Conservation (phyloP, 179 eudicot genomes). For the Corrigiola litoralis region DNA sequence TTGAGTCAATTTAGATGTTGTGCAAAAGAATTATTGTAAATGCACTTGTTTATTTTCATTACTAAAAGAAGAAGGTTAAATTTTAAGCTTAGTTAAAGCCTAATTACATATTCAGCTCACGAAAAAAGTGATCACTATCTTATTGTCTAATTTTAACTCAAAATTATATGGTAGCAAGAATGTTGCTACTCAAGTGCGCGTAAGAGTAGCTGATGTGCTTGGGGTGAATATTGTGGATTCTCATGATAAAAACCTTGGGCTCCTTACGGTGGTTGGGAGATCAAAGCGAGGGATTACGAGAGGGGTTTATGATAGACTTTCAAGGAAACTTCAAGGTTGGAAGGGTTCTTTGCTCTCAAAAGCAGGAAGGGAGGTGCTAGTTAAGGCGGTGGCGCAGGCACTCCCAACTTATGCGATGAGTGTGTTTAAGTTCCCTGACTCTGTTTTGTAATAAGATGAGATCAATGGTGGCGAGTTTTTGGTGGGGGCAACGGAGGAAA, state of each 20-base stretch:
- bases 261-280: not conserved
- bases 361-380: not conserved
- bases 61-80: too few species aligned
- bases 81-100: too few species aligned
- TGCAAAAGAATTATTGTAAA: too few species aligned
- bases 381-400: not conserved
- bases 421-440: not conserved
- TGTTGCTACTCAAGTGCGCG: too few species aligned
- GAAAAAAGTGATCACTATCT: too few species aligned
- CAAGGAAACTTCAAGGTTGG: not conserved
- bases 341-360: not conserved
- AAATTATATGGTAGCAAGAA: too few species aligned
- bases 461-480: not conserved
- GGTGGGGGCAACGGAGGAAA: not conserved
- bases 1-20: too few species aligned
- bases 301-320: not conserved
- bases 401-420: slow-evolving; percentile 8
- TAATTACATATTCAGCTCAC: too few species aligned
- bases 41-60: too few species aligned
- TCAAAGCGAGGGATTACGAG: not conserved
- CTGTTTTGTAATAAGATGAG: not conserved
- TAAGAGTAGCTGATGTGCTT: not conserved
- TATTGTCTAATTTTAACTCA: too few species aligned
- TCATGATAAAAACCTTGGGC: not conserved
- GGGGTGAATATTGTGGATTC: too few species aligned